Evolutionary conservation across 495 filamentous ascomycete species (phyloP).

Genomic region (Aspergillus coremiiformis): DNA sequence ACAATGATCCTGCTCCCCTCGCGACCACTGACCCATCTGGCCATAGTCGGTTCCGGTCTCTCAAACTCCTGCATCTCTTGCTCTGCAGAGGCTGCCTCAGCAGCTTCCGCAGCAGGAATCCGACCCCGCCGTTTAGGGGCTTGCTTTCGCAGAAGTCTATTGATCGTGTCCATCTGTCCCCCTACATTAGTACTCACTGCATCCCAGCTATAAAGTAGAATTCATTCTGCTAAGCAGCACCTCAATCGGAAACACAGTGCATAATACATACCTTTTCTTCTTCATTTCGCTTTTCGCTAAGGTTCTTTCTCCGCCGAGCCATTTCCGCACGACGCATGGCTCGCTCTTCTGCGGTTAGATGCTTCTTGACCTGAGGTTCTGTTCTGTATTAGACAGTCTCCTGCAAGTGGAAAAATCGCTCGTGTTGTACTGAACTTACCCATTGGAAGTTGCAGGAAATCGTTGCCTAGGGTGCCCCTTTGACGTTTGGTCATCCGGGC

Average conservation of each 20-base stretch:
- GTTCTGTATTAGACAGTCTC: constrained; percentile 16
- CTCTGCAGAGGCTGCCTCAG: constrained; percentile 44
- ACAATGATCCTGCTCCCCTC: constrained; percentile 63
- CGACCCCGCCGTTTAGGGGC: constrained; percentile 71
- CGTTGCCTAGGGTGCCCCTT: constrained; percentile 60
- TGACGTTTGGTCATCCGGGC: constrained; percentile 87
- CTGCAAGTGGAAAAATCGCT: neutral
- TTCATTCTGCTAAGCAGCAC: no score
- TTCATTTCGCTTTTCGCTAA: constrained; percentile 97
- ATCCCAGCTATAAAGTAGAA: neutral
- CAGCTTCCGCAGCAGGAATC: constrained; percentile 40
- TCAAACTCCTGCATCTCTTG: constrained; percentile 48
- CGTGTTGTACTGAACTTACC: constrained; percentile 34
- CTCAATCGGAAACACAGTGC: neutral
- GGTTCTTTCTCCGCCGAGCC: constrained; percentile 87
- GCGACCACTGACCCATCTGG: constrained; percentile 70
- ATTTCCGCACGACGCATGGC: constrained; percentile 94
- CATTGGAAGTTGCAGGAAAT: constrained; percentile 80
- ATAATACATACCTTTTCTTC: constrained; percentile 76
- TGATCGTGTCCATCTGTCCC: constrained; percentile 87
- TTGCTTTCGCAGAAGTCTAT: constrained; percentile 91
- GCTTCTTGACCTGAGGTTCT: constrained; percentile 92
- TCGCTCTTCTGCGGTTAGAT: constrained; percentile 86
- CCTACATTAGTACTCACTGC: constrained; percentile 6
- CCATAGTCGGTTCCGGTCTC: constrained; percentile 59